These are phyloP conservation scores for Hypoxylon sp. DNA, from an alignment of 2,329 filamentous ascomycete genomes.

Conservation along the genomic window DNA sequence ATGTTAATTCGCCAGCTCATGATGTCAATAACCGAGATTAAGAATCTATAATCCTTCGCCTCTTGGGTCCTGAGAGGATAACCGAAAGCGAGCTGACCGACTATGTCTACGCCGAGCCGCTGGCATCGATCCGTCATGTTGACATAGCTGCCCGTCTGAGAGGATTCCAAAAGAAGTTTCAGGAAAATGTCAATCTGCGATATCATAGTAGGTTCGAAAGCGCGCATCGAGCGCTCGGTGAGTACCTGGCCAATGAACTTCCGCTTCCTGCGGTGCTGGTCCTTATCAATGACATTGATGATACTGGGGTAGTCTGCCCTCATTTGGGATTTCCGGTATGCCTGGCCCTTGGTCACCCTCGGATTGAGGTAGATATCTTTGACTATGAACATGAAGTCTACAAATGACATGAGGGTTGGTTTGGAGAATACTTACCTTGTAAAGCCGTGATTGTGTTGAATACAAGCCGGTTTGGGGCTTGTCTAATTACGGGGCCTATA, in stretches of 20 bases:
- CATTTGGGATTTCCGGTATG: too few relatives aligned
- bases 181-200: constrained; percentile 39
- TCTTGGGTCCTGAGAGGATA: constrained; percentile 29
- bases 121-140: constrained; percentile 34
- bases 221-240: constrained; percentile 31
- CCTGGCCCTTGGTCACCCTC: too few relatives aligned
- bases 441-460: constrained; percentile 43
- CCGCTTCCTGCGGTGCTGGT: constrained; percentile 22
- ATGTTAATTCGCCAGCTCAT: too few relatives aligned
- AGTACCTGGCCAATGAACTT: constrained; percentile 35
- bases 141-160: background rate
- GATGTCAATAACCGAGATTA: too few relatives aligned
- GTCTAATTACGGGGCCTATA: constrained; percentile 26
- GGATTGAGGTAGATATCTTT: too few relatives aligned
- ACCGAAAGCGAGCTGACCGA: constrained; percentile 36
- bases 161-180: background rate
- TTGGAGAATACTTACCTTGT: constrained; percentile 17
- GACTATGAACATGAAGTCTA: too few relatives aligned
- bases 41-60: too few relatives aligned
- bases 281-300: background rate
- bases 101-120: constrained; percentile 33
- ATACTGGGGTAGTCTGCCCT: too few relatives aligned
- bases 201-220: constrained; percentile 41
- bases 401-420: too few relatives aligned
- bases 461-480: constrained; percentile 42